A percentile compares a stretch with the other conserved stretches of the same genome.
Conservation (phyloP, 1,139 yeast species). For the Candida mesenterica region DNA sequence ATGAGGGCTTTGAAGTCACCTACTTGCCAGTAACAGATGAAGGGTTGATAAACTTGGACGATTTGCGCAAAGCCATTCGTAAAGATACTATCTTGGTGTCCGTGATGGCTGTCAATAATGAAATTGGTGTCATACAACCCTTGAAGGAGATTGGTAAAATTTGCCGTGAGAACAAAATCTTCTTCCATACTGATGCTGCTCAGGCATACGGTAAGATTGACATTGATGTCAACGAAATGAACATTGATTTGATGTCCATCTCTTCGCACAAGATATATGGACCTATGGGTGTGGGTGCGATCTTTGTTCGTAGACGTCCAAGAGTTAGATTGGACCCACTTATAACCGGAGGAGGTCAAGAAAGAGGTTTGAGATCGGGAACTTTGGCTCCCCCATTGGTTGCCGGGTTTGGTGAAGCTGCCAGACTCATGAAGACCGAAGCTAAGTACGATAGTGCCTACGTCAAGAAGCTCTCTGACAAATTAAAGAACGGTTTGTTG, state of each 20-base stretch:
- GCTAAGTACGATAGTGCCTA: conserved; percentile 71
- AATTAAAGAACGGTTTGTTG: conserved; percentile 69
- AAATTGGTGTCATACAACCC: conserved; percentile 97
- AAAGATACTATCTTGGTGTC: conserved; percentile 91
- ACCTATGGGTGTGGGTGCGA: conserved; percentile 97
- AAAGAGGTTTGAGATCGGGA: conserved; percentile 96
- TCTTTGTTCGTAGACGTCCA: conserved; percentile 95
- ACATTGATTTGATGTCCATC: conserved; percentile 88
- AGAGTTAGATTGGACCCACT: conserved; percentile 95
- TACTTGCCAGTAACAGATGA: conserved; percentile 80
- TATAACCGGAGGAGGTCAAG: conserved; percentile 98
- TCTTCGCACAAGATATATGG: conserved; percentile 97
- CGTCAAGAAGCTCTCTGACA: conserved; percentile 66
- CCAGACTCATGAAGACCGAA: conserved; percentile 75
- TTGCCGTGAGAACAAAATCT: conserved; percentile 83
- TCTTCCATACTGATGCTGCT: conserved; percentile 98
- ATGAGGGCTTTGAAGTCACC: conserved; percentile 95
- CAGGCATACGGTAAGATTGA: conserved; percentile 96
- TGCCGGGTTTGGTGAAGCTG: conserved; percentile 97
- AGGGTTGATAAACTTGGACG: conserved; percentile 78
- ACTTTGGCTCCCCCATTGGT: conserved; percentile 95
- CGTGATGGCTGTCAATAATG: conserved; percentile 97
- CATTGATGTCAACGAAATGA: conserved; percentile 88
- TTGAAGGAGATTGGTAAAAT: conserved; percentile 87
- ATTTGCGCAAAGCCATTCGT: conserved; percentile 77